These are phyloP conservation scores for Ramichloridium luteum DNA, from an alignment of 2,329 filamentous ascomycete genomes.

Conservation along the genomic window DNA sequence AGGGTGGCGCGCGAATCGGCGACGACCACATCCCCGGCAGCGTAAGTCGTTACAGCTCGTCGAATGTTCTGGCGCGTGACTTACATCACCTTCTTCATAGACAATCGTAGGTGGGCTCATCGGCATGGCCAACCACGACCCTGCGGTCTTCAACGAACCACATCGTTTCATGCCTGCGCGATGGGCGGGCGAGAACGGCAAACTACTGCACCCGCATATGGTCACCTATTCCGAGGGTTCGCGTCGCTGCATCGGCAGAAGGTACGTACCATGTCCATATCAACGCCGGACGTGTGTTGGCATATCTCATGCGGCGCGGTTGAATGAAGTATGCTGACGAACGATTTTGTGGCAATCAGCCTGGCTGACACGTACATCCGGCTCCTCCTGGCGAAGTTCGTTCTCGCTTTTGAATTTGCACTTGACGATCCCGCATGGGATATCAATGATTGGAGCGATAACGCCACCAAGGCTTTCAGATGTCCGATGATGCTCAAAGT, in stretches of 20 bases:
- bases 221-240: neutral
- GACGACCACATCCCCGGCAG: neutral
- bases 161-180: neutral
- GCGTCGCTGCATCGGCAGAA: constrained; percentile 1
- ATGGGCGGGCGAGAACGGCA: neutral
- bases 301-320: neutral
- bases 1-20: neutral
- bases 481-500: neutral
- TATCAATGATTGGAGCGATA: neutral
- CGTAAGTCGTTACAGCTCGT: neutral
- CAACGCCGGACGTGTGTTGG: neutral
- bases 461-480: neutral
- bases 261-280: neutral
- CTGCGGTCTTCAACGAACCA: constrained; percentile 2
- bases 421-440: neutral
- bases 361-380: neutral
- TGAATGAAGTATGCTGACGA: neutral
- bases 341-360: neutral
- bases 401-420: neutral
- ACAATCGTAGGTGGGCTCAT: neutral
- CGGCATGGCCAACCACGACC: constrained; percentile 4
- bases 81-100: neutral
- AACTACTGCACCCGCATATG: neutral
- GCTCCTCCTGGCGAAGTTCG: neutral
- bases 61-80: neutral